Evolutionary conservation across 148 eudicot species (phyloP), one percentile per base, ranked within the genome.

Genomic region (Salicornia ramosissima): DNA sequence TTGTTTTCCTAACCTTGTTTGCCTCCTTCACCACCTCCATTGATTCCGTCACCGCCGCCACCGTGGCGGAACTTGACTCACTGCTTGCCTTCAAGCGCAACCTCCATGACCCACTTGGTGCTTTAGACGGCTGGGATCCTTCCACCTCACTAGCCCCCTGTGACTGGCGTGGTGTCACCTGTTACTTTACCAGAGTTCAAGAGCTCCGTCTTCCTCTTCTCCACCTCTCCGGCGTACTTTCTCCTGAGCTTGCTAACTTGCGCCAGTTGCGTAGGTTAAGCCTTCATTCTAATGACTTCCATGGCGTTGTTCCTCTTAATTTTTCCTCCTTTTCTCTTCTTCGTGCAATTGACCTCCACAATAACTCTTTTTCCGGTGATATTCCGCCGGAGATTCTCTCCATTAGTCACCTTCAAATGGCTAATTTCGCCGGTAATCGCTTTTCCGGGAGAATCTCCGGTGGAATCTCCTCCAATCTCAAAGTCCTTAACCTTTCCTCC

Each of bases 41-140:
- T 11, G 19, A 24, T 22, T 15, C 73, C 52, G 24, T 28, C 19
- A 4, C 61, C 59, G 43, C 60, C 12, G n/a, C n/a, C n/a, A 34
- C 73, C 22, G 42, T 59, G 18, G 25, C 78, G 15, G 79, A 79
- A 51, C 18, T 71, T 21, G 53, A 62, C 19, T 42, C 82, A 31
- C 79, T 75, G 22, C 60, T 65, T 24, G 26, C 76, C 9, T 31
- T 80, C 39, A 76, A 72, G 45, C 18, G 16, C 22, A 40, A 19
- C 14, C 67, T 80, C 36, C 19, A 36, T 6, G 79, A 75, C 61
- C 76, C 79, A 31, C 65, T 49, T 22, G 75, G 79, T n/a, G 69
- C 79, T 12, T 70, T 80, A 30, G 29, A 54, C 73, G 39, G 45
- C 65, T 79, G 82, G 82, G 66, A 65, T 39, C 49, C 73, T 13